Percentiles rank a stretch among this genome's conserved stretches.
These are phyloP conservation scores for Purpureocillium takamizusanense DNA, from an alignment of 2,329 filamentous ascomycete genomes.

Conservation along the genomic window DNA sequence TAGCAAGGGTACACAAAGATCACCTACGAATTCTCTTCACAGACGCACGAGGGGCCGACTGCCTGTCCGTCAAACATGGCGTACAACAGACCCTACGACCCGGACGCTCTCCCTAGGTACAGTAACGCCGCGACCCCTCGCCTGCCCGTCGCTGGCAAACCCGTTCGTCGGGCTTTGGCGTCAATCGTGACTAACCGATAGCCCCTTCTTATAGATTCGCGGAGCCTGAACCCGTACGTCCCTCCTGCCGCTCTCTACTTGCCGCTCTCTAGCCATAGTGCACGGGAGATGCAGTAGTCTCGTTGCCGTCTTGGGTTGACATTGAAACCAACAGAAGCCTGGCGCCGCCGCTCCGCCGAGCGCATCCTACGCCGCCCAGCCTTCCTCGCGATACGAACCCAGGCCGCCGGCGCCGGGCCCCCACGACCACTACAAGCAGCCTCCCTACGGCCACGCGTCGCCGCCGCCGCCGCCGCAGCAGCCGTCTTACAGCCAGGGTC, in stretches of 20 bases:
- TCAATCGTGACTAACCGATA: no score
- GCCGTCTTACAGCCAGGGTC: background rate
- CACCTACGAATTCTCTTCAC: no score
- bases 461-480: slow-evolving; percentile 31
- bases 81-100: slow-evolving; percentile 89
- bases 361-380: background rate
- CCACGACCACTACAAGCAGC: slow-evolving; percentile 8
- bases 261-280: no score
- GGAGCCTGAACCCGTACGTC: slow-evolving; percentile 60
- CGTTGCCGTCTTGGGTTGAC: background rate
- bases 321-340: slow-evolving; percentile 22
- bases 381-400: slow-evolving; percentile 33
- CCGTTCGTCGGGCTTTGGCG: no score
- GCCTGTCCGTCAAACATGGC: slow-evolving; percentile 61
- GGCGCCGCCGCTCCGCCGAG: slow-evolving; percentile 15
- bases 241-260: slow-evolving; percentile 1
- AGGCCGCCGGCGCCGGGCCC: slow-evolving; percentile 31
- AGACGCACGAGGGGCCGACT: no score
- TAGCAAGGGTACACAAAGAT: no score
- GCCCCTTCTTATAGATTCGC: slow-evolving; percentile 50
- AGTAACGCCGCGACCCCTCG: slow-evolving; percentile 19
- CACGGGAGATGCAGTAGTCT: background rate
- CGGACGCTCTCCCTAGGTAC: slow-evolving; percentile 88
- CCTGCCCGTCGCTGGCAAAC: no score
- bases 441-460: slow-evolving; percentile 39